Conservation (phyloP, 2,329 filamentous ascomycete species). For the Aureobasidium namibiae region DNA sequence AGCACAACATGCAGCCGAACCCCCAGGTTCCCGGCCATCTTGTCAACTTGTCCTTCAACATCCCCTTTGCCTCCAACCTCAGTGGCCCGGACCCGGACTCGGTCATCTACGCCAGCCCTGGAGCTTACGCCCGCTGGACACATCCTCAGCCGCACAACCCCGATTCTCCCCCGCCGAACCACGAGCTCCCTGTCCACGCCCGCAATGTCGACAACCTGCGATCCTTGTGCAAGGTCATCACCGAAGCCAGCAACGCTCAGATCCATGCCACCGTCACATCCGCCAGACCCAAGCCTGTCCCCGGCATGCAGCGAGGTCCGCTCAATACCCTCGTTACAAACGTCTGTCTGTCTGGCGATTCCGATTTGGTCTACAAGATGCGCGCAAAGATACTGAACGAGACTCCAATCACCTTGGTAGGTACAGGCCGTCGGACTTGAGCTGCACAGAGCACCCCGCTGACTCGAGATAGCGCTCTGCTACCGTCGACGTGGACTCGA, state of each 20-base stretch:
- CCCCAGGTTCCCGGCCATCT: constrained; percentile 65
- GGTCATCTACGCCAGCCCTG: constrained; percentile 82
- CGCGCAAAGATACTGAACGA: constrained; percentile 84
- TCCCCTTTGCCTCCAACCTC: constrained; percentile 89
- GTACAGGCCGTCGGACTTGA: constrained; percentile 26
- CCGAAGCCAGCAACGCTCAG: constrained; percentile 53
- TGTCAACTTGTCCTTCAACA: constrained; percentile 93
- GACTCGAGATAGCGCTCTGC: constrained; percentile 64
- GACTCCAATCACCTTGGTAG: constrained; percentile 84
- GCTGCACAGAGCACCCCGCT: constrained; percentile 18
- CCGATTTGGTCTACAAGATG: constrained; percentile 82
- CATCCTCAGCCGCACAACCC: constrained; percentile 62
- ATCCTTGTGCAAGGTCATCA: constrained; percentile 74
- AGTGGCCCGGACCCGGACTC: constrained; percentile 89
- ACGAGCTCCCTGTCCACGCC: constrained; percentile 85
- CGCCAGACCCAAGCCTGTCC: constrained; percentile 60
- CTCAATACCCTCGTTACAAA: constrained; percentile 57
- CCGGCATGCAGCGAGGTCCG: constrained; percentile 43
- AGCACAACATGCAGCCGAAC: constrained; percentile 35
- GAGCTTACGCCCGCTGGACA: constrained; percentile 85
- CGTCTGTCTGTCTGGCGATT: constrained; percentile 80
- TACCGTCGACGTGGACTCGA: constrained; percentile 85
- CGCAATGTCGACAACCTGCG: constrained; percentile 75
- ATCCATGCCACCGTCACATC: constrained; percentile 78
- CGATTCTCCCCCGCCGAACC: constrained; percentile 66